Evolutionary conservation across 768 basidiomycete genomes (phyloP), one percentile per base, ranked within the genome.

Genomic region (Boletus sp.): DNA sequence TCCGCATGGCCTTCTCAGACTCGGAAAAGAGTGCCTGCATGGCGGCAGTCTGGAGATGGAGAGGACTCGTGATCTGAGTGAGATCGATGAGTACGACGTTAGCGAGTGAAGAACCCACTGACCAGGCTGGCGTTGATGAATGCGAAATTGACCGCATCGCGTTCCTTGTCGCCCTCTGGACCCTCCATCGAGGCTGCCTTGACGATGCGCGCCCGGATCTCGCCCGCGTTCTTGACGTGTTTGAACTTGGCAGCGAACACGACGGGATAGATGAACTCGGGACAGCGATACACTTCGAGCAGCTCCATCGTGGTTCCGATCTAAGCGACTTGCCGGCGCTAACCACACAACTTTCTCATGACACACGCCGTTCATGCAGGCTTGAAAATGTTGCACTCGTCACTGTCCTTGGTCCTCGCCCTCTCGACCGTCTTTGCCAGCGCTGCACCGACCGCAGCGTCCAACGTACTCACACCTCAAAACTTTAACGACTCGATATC

Each of bases 111-210:
- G 9, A 30, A 61, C 7, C n/a, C 35, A 71, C 89, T 58, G 60
- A 96, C 94, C 66, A 93, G 81, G 36, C 77, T 78, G 20, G 91
- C 92, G 69, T 98, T 89, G 66, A 98, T 77, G 72, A 98, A 98
- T 0, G 90, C 89, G 74, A 91, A 97, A 65, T 94, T 92, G 63
- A 97, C 81, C n/a, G 82, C 81, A 30, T 83, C 83, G 50, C 92
- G 81, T 64, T 91, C 89, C 14, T 62, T 64, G 29, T 90, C 83
- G 18, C 92, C 92, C 7, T 79, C 78, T 1, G 70, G 71, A 0
- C 87, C 89, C 17, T 76, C 69, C 42, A 83, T 73, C 10, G 78
- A 80, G 4, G 91, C 81, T 0, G 94, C 94, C 7, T 75, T 74
- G 49, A 95, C 78, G 47, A 98, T 86, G 2, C 90, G 80, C 41